Percentiles rank a stretch among this genome's conserved stretches.
Evolutionary conservation across 176 grass and related monocot genomes (phyloP).

Genomic region (Puccinellia tenuiflora): DNA sequence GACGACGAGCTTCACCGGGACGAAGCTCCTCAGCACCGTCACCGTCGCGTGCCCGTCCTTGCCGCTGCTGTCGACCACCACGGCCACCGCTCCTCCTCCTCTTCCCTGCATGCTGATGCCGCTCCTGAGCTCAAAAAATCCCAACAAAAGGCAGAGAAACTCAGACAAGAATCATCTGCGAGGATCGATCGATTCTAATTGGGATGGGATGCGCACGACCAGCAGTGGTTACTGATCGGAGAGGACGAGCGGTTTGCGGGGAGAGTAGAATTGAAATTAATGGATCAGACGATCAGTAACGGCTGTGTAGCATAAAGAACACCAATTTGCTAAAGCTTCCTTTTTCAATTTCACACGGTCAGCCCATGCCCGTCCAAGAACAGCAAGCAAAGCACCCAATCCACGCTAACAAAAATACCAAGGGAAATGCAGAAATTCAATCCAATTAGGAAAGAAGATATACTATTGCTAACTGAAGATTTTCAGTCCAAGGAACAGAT

Average conservation of each 20-base stretch:
- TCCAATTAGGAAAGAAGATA: no score
- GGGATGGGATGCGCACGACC: not conserved
- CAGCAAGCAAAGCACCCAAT: not conserved
- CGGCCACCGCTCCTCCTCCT: not conserved
- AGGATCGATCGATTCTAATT: not conserved
- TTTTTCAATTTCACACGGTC: not conserved
- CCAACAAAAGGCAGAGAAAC: not conserved
- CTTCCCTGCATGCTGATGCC: conserved; percentile 27
- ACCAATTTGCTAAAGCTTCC: not conserved
- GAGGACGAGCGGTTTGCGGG: not conserved
- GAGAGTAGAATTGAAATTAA: not conserved
- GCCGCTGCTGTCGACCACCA: not conserved
- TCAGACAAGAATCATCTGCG: not conserved
- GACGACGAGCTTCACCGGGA: conserved; percentile 26
- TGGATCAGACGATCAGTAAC: not conserved
- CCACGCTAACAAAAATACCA: no score
- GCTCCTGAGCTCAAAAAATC: not conserved
- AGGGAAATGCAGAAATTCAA: no score
- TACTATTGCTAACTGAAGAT: no score
- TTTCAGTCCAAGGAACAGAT: no score
- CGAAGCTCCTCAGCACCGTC: conserved; percentile 1
- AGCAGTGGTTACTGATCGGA: not conserved
- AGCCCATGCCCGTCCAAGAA: not conserved
- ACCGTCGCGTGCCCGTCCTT: conserved; percentile 1
- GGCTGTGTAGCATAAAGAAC: not conserved